These are phyloP conservation scores for Russula olivacea DNA, from an alignment of 768 basidiomycete genomes.

Conservation along the genomic window DNA sequence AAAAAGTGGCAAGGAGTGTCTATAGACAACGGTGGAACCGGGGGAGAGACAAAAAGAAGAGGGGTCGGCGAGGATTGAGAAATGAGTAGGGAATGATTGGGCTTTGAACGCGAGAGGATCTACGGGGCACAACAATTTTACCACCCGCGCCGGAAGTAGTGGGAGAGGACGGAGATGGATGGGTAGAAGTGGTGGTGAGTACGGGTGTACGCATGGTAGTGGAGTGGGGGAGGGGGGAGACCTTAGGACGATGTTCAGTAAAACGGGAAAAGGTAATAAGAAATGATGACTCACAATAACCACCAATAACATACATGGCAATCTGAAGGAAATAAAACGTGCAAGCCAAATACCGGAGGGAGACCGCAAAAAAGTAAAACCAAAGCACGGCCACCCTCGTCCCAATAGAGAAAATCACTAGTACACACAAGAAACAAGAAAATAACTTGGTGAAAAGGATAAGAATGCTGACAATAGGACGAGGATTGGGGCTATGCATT, in stretches of 20 bases:
- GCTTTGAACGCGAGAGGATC: not conserved
- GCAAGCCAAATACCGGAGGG: slow-evolving; percentile 13
- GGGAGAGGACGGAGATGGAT: not conserved
- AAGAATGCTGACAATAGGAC: slow-evolving; percentile 6
- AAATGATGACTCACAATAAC: slow-evolving; percentile 17
- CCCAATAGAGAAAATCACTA: slow-evolving; percentile 9
- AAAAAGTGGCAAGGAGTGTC: slow-evolving; percentile 13
- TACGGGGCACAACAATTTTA: not conserved
- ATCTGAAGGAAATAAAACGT: slow-evolving; percentile 4
- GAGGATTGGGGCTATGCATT: slow-evolving; percentile 14
- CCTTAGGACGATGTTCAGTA: slow-evolving; percentile 1
- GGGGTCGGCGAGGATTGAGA: not conserved
- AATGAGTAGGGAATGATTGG: not conserved
- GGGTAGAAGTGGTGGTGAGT: slow-evolving; percentile 11
- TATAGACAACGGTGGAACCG: not conserved
- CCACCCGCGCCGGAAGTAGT: not conserved
- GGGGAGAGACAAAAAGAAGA: not conserved
- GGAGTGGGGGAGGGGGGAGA: slow-evolving; percentile 2
- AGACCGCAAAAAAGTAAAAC: not conserved
- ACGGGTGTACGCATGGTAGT: slow-evolving; percentile 7
- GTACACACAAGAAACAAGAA: slow-evolving; percentile 22
- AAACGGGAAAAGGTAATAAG: no score
- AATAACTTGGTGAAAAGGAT: slow-evolving; percentile 26
- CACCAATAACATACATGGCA: slow-evolving; percentile 23
- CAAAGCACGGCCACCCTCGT: slow-evolving; percentile 21